These are phyloP conservation scores for Nicotiana tomentosiformis DNA, from an alignment of 257 asterid genomes.

Conservation along the genomic window DNA sequence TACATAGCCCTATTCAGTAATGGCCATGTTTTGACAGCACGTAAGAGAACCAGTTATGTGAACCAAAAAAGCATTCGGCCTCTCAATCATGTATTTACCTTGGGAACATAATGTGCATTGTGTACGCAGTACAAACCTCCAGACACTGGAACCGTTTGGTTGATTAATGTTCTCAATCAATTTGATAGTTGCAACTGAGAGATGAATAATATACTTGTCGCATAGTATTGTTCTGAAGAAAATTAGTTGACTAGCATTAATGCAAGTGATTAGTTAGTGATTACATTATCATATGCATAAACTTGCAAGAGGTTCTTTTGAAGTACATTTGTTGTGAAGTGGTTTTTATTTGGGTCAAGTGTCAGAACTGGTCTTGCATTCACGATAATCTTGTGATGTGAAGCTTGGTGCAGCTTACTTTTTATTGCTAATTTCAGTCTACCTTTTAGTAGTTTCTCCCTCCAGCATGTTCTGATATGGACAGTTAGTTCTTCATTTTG, in stretches of 20 bases:
- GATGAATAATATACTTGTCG: not conserved
- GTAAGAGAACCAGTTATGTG: not conserved
- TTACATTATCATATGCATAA: not conserved
- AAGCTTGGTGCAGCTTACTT: not conserved
- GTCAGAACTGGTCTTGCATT: not conserved
- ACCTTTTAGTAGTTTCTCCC: not conserved
- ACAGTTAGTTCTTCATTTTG: not conserved
- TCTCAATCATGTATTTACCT: not conserved
- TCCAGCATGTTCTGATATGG: constrained; percentile 4
- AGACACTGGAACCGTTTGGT: not conserved
- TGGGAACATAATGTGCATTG: not conserved
- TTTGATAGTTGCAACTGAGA: not conserved
- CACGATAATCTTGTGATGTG: not conserved
- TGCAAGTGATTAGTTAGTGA: not conserved
- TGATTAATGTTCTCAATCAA: not conserved
- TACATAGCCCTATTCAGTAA: not conserved
- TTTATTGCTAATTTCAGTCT: not conserved
- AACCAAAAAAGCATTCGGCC: not conserved
- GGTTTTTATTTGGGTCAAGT: not conserved
- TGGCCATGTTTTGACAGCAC: not conserved
- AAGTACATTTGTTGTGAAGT: not conserved
- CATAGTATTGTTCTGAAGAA: not conserved
- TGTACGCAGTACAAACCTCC: not conserved
- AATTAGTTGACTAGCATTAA: not conserved
- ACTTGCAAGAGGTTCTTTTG: not conserved